phyloP scores from a whole-genome alignment of 148 eudicot genomes.

The Pharnaceum exiguum region DNA sequence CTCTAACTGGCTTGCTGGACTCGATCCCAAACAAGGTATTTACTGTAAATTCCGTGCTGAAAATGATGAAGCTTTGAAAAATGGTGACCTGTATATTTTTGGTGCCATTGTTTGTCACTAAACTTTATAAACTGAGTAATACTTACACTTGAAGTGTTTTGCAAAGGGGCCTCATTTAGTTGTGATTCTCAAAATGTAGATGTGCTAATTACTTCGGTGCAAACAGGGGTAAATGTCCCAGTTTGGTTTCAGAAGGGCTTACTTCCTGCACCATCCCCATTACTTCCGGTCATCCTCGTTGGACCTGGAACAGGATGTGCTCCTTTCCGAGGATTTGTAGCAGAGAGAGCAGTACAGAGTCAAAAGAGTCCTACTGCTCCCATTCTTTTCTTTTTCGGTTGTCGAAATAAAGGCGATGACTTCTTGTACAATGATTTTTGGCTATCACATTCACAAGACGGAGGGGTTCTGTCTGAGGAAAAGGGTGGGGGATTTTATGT shows the following conservation, averaged over 20 bases:
- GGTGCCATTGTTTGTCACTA: too few species aligned
- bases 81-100: too few species aligned
- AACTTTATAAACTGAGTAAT: too few species aligned
- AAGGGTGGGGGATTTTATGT: constrained; percentile 86
- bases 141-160: too few species aligned
- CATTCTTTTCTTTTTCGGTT: constrained; percentile 80
- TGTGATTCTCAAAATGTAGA: not conserved
- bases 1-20: constrained; percentile 79
- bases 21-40: constrained; percentile 58
- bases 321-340: constrained; percentile 81
- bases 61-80: too few species aligned
- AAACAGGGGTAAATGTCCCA: constrained; percentile 55
- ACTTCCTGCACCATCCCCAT: constrained; percentile 75
- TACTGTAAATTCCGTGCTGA: not conserved
- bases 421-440: constrained; percentile 76
- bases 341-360: constrained; percentile 63
- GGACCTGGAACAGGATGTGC: constrained; percentile 99
- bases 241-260: constrained; percentile 83
- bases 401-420: constrained; percentile 63
- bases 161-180: too few species aligned
- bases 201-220: constrained; percentile 8
- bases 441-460: constrained; percentile 47
- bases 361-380: constrained; percentile 54
- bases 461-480: constrained; percentile 68
- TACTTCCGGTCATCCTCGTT: constrained; percentile 83